Conservation (phyloP, 2,329 filamentous ascomycete species). For the Aspergillus pseudonomiae region DNA sequence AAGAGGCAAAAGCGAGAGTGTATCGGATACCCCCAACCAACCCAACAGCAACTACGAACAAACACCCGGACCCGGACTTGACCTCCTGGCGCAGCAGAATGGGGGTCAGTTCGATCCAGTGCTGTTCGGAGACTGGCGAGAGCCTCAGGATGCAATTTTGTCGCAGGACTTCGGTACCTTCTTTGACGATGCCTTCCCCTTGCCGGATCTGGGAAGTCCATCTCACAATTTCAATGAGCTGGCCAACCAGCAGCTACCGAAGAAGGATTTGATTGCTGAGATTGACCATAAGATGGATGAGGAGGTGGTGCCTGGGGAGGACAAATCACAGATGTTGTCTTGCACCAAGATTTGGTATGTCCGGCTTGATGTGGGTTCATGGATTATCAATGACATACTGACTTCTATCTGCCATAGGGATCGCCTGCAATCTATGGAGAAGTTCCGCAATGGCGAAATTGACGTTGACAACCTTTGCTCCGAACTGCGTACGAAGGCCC, state of each 20-base stretch:
- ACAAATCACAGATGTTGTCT: slow-evolving; percentile 68
- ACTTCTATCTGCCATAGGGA: slow-evolving; percentile 67
- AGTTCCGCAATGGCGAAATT: slow-evolving; percentile 86
- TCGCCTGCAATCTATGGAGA: slow-evolving; percentile 81
- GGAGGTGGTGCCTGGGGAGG: slow-evolving; percentile 66
- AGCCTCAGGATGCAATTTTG: slow-evolving; percentile 82
- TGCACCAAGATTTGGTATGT: slow-evolving; percentile 94
- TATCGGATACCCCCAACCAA: slow-evolving; percentile 32
- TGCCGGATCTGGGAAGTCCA: slow-evolving; percentile 75
- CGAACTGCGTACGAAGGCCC: slow-evolving; percentile 92
- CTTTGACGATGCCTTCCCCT: slow-evolving; percentile 76
- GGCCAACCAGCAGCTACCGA: slow-evolving; percentile 43
- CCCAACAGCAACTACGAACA: slow-evolving; percentile 14
- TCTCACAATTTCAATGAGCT: slow-evolving; percentile 63
- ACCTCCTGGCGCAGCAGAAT: slow-evolving; percentile 79
- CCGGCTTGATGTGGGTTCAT: neutral
- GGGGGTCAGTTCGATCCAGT: slow-evolving; percentile 87
- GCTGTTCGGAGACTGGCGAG: slow-evolving; percentile 88
- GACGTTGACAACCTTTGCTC: slow-evolving; percentile 92
- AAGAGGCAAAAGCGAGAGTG: slow-evolving; percentile 34
- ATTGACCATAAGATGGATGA: slow-evolving; percentile 71
- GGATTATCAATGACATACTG: slow-evolving; percentile 35
- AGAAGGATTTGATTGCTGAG: slow-evolving; percentile 74
- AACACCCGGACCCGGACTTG: slow-evolving; percentile 44
- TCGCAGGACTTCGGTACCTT: slow-evolving; percentile 71